These are phyloP conservation scores for Rhinocladiella mackenziei DNA, from an alignment of 2,329 filamentous ascomycete genomes.

Conservation along the genomic window DNA sequence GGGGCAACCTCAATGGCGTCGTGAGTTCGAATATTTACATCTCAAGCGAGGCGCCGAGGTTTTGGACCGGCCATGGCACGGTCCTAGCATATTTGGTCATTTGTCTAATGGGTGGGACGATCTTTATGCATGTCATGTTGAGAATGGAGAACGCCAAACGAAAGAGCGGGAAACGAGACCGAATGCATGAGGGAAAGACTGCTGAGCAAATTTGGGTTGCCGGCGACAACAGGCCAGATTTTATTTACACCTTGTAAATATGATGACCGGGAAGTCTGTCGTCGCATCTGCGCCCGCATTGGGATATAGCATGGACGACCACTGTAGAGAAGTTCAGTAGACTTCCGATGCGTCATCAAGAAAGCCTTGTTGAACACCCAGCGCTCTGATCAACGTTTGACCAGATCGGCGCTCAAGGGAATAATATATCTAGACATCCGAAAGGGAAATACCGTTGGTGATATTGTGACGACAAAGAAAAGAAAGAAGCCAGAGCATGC, in stretches of 20 bases:
- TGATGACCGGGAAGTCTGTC: no score
- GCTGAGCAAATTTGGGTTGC: slow-evolving; percentile 14
- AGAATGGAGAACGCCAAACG: slow-evolving; percentile 18
- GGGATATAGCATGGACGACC: no score
- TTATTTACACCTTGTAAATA: slow-evolving; percentile 13
- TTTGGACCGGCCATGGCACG: slow-evolving; percentile 63
- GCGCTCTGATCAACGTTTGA: no score
- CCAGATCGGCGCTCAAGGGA: no score
- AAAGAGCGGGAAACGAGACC: slow-evolving; percentile 14
- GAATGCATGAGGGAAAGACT: slow-evolving; percentile 14
- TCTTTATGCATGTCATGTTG: slow-evolving; percentile 21
- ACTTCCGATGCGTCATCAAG: no score
- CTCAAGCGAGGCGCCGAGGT: slow-evolving; percentile 57
- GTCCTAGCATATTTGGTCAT: slow-evolving; percentile 59
- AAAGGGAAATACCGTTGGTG: no score
- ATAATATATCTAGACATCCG: no score
- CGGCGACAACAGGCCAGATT: slow-evolving; percentile 17
- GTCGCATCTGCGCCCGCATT: no score
- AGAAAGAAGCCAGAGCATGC: no score
- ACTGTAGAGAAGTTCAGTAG: no score
- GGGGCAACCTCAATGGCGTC: slow-evolving; percentile 58
- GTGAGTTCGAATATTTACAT: slow-evolving; percentile 68
- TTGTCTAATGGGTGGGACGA: slow-evolving; percentile 60
- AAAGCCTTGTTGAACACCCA: no score
- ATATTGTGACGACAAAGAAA: no score